Evolutionary conservation across 306 rosid genomes (phyloP).

Genomic region (Dalbergia oliveri): DNA sequence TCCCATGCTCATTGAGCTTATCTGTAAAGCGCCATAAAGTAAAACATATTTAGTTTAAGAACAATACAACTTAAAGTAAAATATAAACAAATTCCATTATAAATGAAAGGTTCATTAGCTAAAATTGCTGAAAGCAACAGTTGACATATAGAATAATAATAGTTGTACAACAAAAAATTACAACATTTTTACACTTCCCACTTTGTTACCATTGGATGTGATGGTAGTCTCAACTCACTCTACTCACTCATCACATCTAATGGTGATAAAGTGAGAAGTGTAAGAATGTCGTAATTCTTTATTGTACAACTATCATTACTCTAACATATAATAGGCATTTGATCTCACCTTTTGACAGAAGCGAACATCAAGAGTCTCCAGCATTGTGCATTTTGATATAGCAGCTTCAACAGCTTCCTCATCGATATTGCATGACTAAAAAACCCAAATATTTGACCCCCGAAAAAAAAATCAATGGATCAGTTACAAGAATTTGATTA

Average conservation of each 20-base stretch:
- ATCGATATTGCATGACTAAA: conserved; percentile 88
- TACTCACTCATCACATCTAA: too few species aligned
- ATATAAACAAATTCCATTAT: background rate
- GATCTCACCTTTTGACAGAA: conserved; percentile 85
- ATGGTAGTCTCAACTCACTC: too few species aligned
- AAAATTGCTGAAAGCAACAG: background rate
- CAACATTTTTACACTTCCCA: too few species aligned
- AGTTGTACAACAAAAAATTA: too few species aligned
- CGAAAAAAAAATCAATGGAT: background rate
- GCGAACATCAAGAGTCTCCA: conserved; percentile 99
- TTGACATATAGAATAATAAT: background rate
- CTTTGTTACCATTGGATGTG: too few species aligned
- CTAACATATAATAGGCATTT: background rate
- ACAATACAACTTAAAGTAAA: background rate
- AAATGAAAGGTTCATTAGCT: conserved; percentile 3
- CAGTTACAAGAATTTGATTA: conserved; percentile 6
- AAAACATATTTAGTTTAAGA: background rate
- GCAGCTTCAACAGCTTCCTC: conserved; percentile 90
- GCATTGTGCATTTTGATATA: conserved; percentile 79
- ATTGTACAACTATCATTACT: too few species aligned
- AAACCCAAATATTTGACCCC: conserved; percentile 27
- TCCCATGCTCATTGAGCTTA: conserved; percentile 76
- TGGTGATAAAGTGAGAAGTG: too few species aligned
- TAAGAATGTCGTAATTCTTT: too few species aligned
- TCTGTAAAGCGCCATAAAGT: conserved; percentile 53